phyloP scores from a whole-genome alignment of 148 eudicot species.

The Euryodendron excelsum region DNA sequence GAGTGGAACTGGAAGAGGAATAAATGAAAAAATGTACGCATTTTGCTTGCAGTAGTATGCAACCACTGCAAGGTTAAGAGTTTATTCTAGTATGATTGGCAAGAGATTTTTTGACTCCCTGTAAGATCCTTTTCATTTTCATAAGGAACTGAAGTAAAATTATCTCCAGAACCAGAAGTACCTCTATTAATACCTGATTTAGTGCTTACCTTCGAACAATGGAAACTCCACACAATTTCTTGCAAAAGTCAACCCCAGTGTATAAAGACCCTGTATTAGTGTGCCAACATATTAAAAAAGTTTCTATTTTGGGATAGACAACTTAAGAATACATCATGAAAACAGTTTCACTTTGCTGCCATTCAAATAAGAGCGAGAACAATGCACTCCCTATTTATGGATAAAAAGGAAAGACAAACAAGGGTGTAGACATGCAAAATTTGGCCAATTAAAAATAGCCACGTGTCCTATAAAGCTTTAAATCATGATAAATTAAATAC shows the following conservation, averaged over 20 bases:
- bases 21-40: not conserved
- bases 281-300: constrained; percentile 11
- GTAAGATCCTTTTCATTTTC: not conserved
- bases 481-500: too few relatives aligned
- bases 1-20: not conserved
- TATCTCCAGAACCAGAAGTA: not conserved
- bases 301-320: not conserved
- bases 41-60: not conserved
- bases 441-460: too few relatives aligned
- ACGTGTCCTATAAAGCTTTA: too few relatives aligned
- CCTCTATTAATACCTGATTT: constrained; percentile 15
- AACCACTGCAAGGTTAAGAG: not conserved
- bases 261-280: constrained; percentile 72
- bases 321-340: not conserved
- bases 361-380: too few relatives aligned
- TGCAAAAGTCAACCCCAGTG: constrained; percentile 95
- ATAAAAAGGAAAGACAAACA: not conserved
- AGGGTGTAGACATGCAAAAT: too few relatives aligned
- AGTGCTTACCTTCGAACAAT: constrained; percentile 80
- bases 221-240: constrained; percentile 91
- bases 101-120: too few relatives aligned
- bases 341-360: not conserved
- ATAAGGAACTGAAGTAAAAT: not conserved
- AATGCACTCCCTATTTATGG: not conserved
- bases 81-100: too few relatives aligned